phyloP scores from a whole-genome alignment of 2,329 filamentous ascomycete species.

The Exophiala bonariae region DNA sequence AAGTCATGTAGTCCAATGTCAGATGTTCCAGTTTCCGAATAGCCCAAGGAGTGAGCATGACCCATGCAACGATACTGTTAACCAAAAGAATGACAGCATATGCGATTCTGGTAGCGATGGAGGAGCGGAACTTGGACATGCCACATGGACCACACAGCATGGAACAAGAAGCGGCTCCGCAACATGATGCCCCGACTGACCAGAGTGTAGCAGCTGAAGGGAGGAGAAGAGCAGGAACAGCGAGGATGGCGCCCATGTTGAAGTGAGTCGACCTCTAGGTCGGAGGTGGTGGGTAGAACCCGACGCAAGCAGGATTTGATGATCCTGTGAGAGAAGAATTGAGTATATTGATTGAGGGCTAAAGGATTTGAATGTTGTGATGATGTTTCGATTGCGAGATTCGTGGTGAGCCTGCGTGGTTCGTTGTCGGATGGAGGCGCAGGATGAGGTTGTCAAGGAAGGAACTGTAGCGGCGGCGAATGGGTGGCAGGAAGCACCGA shows the following conservation, averaged over 20 bases:
- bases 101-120: slow-evolving; percentile 94
- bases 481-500: too few species aligned
- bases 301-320: too few species aligned
- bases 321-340: background rate
- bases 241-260: slow-evolving; percentile 86
- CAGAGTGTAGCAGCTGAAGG: slow-evolving; percentile 82
- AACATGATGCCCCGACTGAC: slow-evolving; percentile 84
- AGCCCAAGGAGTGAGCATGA: slow-evolving; percentile 98
- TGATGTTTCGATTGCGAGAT: too few species aligned
- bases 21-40: slow-evolving; percentile 92
- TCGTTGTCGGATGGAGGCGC: background rate
- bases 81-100: slow-evolving; percentile 92
- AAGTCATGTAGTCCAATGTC: slow-evolving; percentile 93
- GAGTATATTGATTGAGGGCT: too few species aligned
- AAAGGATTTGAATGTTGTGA: too few species aligned
- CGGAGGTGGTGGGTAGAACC: background rate
- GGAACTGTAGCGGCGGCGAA: too few species aligned
- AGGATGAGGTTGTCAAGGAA: too few species aligned
- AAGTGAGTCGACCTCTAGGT: background rate
- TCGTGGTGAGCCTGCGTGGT: too few species aligned
- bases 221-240: slow-evolving; percentile 82
- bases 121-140: slow-evolving; percentile 97
- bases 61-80: slow-evolving; percentile 97
- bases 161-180: slow-evolving; percentile 93
- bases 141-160: slow-evolving; percentile 94